These are phyloP conservation scores for Fraxinus angustifolia DNA, from an alignment of 305 asterid species.

Conservation along the genomic window DNA sequence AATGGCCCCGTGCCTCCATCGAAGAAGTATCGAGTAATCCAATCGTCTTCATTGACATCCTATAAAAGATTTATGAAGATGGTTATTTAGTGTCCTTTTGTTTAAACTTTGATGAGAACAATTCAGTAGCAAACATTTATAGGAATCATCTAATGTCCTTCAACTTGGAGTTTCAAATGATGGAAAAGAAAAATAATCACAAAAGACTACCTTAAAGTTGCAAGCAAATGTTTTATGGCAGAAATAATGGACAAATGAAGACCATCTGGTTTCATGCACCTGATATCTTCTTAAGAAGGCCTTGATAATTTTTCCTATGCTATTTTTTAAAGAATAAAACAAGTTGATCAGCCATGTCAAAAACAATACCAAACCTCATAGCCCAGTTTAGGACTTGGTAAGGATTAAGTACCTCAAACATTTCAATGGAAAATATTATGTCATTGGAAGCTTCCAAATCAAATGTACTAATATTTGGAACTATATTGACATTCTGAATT, in stretches of 20 bases:
- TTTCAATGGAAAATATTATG: constrained; percentile 75
- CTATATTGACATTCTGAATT: constrained; percentile 67
- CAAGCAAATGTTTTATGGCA: constrained; percentile 85
- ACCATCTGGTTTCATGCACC: constrained; percentile 70
- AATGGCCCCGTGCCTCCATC: constrained; percentile 91
- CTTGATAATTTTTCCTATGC: constrained; percentile 83
- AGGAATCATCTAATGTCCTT: neutral
- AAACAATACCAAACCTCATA: too few relatives aligned
- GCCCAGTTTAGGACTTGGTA: too few relatives aligned
- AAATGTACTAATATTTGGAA: constrained; percentile 45
- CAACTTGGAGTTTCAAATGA: neutral
- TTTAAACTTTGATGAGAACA: neutral
- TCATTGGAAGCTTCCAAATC: too few relatives aligned
- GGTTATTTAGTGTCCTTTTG: neutral
- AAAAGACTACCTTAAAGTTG: constrained; percentile 65
- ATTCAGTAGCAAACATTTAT: neutral
- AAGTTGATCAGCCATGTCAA: neutral
- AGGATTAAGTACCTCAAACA: constrained; percentile 40
- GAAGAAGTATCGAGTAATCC: constrained; percentile 91
- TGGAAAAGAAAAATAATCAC: neutral
- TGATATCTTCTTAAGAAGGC: constrained; percentile 69
- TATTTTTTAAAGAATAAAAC: constrained; percentile 25
- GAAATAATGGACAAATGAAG: constrained; percentile 66
- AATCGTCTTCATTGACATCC: constrained; percentile 80
- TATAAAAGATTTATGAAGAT: constrained; percentile 18